A percentile compares a stretch with the other conserved stretches of the same genome.
These are phyloP conservation scores for Gossypium bickii DNA, from an alignment of 345 rosid genomes.

Conservation along the genomic window DNA sequence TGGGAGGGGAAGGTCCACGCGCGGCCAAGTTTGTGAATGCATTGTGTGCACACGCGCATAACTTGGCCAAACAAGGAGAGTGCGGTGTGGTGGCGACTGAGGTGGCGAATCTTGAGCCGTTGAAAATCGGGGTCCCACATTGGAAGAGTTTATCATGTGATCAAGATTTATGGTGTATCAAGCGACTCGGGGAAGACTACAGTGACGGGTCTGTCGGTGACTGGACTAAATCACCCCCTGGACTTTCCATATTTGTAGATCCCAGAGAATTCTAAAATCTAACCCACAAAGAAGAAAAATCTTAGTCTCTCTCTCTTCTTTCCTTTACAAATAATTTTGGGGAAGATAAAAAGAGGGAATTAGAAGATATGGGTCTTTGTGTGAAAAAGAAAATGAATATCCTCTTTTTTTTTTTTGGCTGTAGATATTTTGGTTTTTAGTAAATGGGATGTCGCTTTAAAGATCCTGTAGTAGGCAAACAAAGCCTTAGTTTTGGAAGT, in stretches of 20 bases:
- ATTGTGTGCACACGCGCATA: conserved; percentile 80
- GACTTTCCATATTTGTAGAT: conserved; percentile 85
- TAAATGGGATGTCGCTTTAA: conserved; percentile 37
- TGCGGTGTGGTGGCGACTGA: conserved; percentile 78
- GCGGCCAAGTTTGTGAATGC: conserved; percentile 57
- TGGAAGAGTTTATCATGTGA: conserved; percentile 76
- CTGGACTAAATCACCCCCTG: conserved; percentile 94
- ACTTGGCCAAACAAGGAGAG: conserved; percentile 60
- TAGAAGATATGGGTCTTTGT: conserved; percentile 25
- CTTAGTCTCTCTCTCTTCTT: no score
- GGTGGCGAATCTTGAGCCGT: conserved; percentile 71
- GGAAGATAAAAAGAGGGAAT: conserved; percentile 11
- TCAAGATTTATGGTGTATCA: conserved; percentile 86
- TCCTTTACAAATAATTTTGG: background rate
- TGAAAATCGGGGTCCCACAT: conserved; percentile 62
- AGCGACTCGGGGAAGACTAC: conserved; percentile 74
- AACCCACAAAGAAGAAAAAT: background rate
- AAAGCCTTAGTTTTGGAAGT: conserved; percentile 10
- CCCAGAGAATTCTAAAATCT: conserved; percentile 63
- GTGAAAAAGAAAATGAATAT: conserved; percentile 26
- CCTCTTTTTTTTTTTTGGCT: conserved; percentile 12
- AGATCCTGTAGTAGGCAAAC: conserved; percentile 33
- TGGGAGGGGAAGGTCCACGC: conserved; percentile 82
- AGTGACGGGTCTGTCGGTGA: conserved; percentile 73
- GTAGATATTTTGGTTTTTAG: conserved; percentile 1